These are phyloP conservation scores for Lentinula lateritia DNA, from an alignment of 768 basidiomycete genomes.

Conservation along the genomic window DNA sequence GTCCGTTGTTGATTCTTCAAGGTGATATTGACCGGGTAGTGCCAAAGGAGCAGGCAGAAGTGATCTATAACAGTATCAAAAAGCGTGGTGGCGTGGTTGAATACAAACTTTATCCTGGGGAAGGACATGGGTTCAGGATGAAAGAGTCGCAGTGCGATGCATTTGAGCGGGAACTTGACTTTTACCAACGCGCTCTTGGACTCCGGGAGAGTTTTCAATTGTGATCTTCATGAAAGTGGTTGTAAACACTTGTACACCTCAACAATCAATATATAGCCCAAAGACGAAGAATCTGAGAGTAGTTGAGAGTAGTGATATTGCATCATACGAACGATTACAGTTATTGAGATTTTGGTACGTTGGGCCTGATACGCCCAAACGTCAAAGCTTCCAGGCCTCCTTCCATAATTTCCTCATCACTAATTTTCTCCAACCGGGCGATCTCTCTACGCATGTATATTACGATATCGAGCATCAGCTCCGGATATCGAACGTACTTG, in stretches of 20 bases:
- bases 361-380: conserved; percentile 29
- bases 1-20: conserved; percentile 46
- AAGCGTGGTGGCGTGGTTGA: conserved; percentile 34
- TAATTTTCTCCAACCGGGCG: conserved; percentile 52
- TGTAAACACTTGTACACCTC: background rate
- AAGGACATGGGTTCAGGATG: conserved; percentile 44
- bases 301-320: no score
- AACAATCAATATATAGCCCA: no score
- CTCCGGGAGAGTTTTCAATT: background rate
- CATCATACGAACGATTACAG: background rate
- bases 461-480: conserved; percentile 67
- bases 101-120: conserved; percentile 42
- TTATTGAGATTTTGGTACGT: background rate
- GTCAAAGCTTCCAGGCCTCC: conserved; percentile 31
- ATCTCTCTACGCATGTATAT: conserved; percentile 70
- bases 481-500: conserved; percentile 69
- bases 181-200: conserved; percentile 30
- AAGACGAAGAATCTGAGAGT: no score
- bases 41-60: conserved; percentile 44
- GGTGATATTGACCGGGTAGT: conserved; percentile 42
- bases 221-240: background rate
- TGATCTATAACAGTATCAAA: conserved; percentile 36
- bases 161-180: conserved; percentile 35
- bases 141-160: conserved; percentile 35
- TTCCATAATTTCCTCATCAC: conserved; percentile 36